Base-by-base conservation (phyloP, 2,329 filamentous ascomycete genomes). In the Hypoxylon sp. region DNA sequence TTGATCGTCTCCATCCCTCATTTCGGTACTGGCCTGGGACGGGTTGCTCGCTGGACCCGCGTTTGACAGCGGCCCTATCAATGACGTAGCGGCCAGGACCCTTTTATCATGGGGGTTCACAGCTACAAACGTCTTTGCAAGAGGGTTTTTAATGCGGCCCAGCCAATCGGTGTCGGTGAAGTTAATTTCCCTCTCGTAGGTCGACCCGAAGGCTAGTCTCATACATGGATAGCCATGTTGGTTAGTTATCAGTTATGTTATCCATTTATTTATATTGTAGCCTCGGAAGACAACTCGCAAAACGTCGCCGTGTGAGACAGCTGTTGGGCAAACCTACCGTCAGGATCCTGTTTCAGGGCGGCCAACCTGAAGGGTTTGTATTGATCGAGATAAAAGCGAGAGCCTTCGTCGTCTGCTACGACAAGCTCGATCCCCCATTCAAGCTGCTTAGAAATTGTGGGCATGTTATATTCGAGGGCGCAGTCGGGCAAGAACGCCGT, bases 141-240 rank as follows among this genome's bases (percentile, higher is more conserved):
- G 46, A 24, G 77, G 77, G 62, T 77, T 78, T 54, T 69, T 69
- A 52, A 80, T 71, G 55, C 78, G 76, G 55, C 64, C 60, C 48
- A 74, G 73, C 78, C 79, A 80, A 48, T 72, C 65, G 47, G 75
- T 69, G 30, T 79, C 74, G 32, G 68, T 68, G 56, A 79, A 79
- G 8, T 59, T 74, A 24, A 69, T 46, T 62, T 80, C 79, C 55
- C 76, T 71, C 26, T 69, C 73, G 57, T 78, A 76, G 3, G 72
- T 80, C 19, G 79, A 80, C 3, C 75, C 74, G 62, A 80, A 80
- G 19, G 75, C 73, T 74, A 55, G 63, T 57, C 22, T 28, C 56
- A 58, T n/a, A n/a, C n/a, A n/a, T n/a, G 39, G 28, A 37, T 46
- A 57, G 37, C 56, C 28, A 30, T 49, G 46, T 28, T 28, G 19